Conservation (phyloP, 164 flowering plant genomes). For the Vitis riparia region DNA sequence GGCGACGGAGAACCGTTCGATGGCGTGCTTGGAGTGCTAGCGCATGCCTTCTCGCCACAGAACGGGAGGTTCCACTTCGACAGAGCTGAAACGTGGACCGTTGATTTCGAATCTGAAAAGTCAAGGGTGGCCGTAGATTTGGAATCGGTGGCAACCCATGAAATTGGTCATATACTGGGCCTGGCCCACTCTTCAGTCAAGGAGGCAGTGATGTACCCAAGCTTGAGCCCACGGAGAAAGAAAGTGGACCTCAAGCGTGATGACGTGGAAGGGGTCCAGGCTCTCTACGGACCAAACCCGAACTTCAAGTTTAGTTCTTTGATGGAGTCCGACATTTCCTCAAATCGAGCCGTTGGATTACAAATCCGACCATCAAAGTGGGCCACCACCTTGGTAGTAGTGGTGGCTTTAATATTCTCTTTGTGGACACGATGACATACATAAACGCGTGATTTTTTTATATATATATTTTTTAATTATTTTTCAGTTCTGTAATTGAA, state of each 20-base stretch:
- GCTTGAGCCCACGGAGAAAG: conserved; percentile 40
- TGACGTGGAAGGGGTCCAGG: conserved; percentile 63
- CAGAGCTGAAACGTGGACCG: conserved; percentile 60
- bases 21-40: conserved; percentile 64
- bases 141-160: conserved; percentile 65
- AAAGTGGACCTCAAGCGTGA: conserved; percentile 51
- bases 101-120: conserved; percentile 27
- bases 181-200: conserved; percentile 53
- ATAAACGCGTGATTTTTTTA: not conserved
- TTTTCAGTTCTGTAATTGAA: not conserved
- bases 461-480: not conserved
- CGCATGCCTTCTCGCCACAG: conserved; percentile 71
- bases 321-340: conserved; percentile 30
- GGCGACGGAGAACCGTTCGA: conserved; percentile 83
- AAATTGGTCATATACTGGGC: conserved; percentile 70
- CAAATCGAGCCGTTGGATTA: conserved; percentile 5
- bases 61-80: conserved; percentile 70
- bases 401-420: conserved; percentile 1
- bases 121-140: conserved; percentile 47
- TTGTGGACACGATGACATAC: not conserved
- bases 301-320: conserved; percentile 40
- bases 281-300: conserved; percentile 60
- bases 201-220: conserved; percentile 69
- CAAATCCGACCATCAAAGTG: not conserved
- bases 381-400: conserved; percentile 5